Conservation (phyloP, 2,329 filamentous ascomycete genomes). For the Hortaea sp. region DNA sequence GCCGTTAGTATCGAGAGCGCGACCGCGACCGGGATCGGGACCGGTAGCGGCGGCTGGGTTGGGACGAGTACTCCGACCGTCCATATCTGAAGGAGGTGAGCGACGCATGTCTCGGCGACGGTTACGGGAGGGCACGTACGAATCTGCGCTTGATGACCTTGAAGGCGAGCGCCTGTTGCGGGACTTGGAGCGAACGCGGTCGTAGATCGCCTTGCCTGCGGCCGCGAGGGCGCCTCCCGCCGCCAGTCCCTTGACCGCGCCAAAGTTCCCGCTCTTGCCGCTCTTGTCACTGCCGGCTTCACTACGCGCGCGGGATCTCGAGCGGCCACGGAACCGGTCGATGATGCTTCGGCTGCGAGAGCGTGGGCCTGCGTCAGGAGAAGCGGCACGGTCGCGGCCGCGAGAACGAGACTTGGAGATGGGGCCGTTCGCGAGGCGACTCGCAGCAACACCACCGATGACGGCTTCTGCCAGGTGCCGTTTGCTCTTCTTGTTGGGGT, state of each 20-base stretch:
- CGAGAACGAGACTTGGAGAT: conserved; percentile 54
- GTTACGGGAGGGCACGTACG: conserved; percentile 41
- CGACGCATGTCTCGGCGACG: conserved; percentile 30
- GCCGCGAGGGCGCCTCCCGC: conserved; percentile 40
- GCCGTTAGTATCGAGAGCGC: conserved; percentile 23
- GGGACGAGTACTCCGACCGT: conserved; percentile 22
- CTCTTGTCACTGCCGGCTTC: conserved; percentile 20
- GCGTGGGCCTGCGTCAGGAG: conserved; percentile 34
- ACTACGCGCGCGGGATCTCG: conserved; percentile 34
- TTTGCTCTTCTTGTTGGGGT: conserved; percentile 65
- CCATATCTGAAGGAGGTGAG: conserved; percentile 31
- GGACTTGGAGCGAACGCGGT: conserved; percentile 46
- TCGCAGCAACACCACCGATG: conserved; percentile 77
- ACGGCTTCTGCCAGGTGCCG: conserved; percentile 78
- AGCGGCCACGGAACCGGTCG: conserved; percentile 41
- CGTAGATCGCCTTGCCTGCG: conserved; percentile 43
- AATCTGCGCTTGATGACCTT: conserved; percentile 37
- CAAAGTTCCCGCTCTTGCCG: conserved; percentile 35
- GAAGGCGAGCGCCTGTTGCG: conserved; percentile 37
- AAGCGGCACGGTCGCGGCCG: conserved; percentile 29
- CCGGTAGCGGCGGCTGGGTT: conserved; percentile 21
- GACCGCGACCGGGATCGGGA: conserved; percentile 21
- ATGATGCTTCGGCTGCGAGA: conserved; percentile 56
- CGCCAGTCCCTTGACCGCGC: conserved; percentile 39
- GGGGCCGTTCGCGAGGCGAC: conserved; percentile 75